Base-by-base conservation (phyloP, 306 rosid genomes). In the Fragaria vesca region DNA sequence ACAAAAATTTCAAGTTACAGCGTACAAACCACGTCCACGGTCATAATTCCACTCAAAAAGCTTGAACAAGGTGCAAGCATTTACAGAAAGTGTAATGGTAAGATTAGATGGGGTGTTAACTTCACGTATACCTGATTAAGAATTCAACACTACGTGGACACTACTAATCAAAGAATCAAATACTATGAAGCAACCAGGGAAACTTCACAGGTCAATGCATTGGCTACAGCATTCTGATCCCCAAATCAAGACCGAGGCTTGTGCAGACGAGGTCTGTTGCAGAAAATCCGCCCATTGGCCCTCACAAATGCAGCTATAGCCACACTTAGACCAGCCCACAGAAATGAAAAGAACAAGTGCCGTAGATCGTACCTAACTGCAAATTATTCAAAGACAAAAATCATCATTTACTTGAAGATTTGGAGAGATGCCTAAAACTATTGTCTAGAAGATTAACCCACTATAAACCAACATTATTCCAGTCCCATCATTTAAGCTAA, bases 231-330 rank as follows among this genome's bases (percentile, higher is more conserved):
- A 16, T 32, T 47, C 55, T 52, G 50, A 32, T 54, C 78, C 66
- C 75, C 69, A 63, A 72, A 74, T 85, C 85, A 91, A 62, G 76
- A 65, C 32, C 80, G 75, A 55, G 97, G 94, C 82, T 87, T 93
- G 91, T 87, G 93, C 26, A 95, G 91, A 80, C 90, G 91, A 20
- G 97, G 99, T 32, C 99, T 83, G 83, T 91, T 93, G 90, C 99
- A 95, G 91, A 95, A 95, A 72, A 95, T 66, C 51, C 96, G 90
- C 20, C 97, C 99, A 1, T 93, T 91, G 79, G 97, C 96, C 87
- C 91, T 86, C 82, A 95, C 97, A 85, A 91, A 87, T 71, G 90
- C 89, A 42, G 97, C 99, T 73, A 93, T 54, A 32, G 79, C 97
- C 15, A 93, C 48, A 74, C 97, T 93, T 45, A 93, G 73, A 81